phyloP scores from a whole-genome alignment of 179 eudicot species.

The Beta corolliflora region DNA sequence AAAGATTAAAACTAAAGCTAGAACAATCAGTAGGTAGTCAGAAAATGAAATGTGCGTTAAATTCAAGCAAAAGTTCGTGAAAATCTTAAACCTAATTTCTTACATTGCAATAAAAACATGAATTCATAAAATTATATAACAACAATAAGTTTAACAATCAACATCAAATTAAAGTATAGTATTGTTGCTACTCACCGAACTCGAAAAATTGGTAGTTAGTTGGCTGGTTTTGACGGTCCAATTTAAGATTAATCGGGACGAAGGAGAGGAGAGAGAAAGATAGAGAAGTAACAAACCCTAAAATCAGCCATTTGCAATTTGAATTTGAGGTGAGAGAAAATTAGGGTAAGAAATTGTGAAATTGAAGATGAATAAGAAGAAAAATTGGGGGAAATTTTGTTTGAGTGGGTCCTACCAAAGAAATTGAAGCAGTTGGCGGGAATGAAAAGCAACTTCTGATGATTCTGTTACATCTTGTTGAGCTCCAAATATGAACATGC shows the following conservation, averaged over 20 bases:
- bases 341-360: slow-evolving; percentile 18
- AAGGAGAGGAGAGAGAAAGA: slow-evolving; percentile 17
- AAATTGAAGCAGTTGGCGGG: slow-evolving; percentile 37
- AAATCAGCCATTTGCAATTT: slow-evolving; percentile 12
- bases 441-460: not conserved
- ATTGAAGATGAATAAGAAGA: not conserved
- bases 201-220: slow-evolving; percentile 22
- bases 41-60: slow-evolving; percentile 49
- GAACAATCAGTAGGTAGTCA: slow-evolving; percentile 28
- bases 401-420: slow-evolving; percentile 30
- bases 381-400: not conserved
- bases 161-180: slow-evolving; percentile 24
- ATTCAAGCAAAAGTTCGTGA: slow-evolving; percentile 32
- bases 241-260: slow-evolving; percentile 15
- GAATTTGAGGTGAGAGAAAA: slow-evolving; percentile 4
- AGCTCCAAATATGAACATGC: slow-evolving; percentile 17
- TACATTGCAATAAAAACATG: not conserved
- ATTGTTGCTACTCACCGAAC: slow-evolving; percentile 29
- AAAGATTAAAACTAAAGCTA: slow-evolving; percentile 65
- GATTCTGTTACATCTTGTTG: not conserved
- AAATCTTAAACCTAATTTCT: slow-evolving; percentile 2
- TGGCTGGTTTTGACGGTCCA: slow-evolving; percentile 22
- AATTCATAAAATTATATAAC: slow-evolving; percentile 11
- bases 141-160: slow-evolving; percentile 32
- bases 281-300: slow-evolving; percentile 27